Percentiles rank a stretch among this genome's conserved stretches.
phyloP scores from a whole-genome alignment of 176 grass and related monocot genomes.

The Carex kokanica region DNA sequence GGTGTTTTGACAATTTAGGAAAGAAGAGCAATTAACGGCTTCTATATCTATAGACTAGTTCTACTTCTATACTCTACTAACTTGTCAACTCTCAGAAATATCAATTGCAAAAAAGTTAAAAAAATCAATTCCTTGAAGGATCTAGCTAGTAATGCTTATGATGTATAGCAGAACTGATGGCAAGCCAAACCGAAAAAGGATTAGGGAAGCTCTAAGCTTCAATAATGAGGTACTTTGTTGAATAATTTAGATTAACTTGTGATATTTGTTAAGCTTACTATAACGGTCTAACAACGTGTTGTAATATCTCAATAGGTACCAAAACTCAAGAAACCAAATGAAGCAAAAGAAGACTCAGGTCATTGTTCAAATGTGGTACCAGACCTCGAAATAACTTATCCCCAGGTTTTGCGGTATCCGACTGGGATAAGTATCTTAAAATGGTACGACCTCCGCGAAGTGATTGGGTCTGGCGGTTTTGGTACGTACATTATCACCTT shows the following conservation, averaged over 20 bases:
- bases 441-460: background rate
- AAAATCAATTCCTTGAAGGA: too few relatives aligned
- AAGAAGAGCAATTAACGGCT: too few relatives aligned
- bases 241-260: background rate
- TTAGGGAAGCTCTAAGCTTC: background rate
- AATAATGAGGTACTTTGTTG: background rate
- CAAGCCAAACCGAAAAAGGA: background rate
- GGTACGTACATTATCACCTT: background rate
- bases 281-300: background rate
- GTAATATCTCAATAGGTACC: background rate
- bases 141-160: too few relatives aligned
- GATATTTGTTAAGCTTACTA: background rate
- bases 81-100: too few relatives aligned
- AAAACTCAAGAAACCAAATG: background rate
- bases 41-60: too few relatives aligned
- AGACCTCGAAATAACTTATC: background rate
- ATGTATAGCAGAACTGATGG: background rate
- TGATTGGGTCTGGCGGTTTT: background rate
- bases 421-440: background rate
- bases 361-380: background rate
- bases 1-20: too few relatives aligned
- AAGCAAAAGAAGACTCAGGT: background rate
- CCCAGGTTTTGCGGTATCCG: background rate
- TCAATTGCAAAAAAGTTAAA: too few relatives aligned
- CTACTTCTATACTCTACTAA: too few relatives aligned